Percentiles rank a stretch among this genome's conserved stretches.
These are phyloP conservation scores for Plantago major DNA, from an alignment of 257 asterid genomes.

Conservation along the genomic window DNA sequence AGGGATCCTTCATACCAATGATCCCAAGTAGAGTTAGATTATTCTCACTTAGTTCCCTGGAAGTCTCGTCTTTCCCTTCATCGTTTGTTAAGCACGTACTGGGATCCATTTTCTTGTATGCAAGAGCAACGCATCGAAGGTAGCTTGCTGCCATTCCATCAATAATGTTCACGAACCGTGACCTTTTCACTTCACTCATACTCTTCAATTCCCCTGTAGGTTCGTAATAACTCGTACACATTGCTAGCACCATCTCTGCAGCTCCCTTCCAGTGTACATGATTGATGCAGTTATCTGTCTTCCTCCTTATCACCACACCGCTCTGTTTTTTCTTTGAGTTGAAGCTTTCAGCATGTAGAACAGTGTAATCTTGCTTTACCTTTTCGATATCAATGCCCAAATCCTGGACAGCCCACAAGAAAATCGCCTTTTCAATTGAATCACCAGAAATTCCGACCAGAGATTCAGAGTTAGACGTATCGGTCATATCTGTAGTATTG, in stretches of 20 bases:
- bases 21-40: slow-evolving; percentile 43
- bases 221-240: slow-evolving; percentile 51
- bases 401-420: slow-evolving; percentile 21
- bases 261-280: slow-evolving; percentile 85
- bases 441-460: neutral
- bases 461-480: neutral
- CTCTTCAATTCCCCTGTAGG: slow-evolving; percentile 32
- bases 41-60: slow-evolving; percentile 24
- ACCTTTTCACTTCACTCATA: slow-evolving; percentile 24
- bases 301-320: slow-evolving; percentile 7
- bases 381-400: slow-evolving; percentile 19
- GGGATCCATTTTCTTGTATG: slow-evolving; percentile 35
- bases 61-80: neutral
- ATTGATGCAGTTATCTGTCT: neutral
- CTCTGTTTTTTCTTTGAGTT: slow-evolving; percentile 1
- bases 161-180: slow-evolving; percentile 29
- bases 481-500: neutral
- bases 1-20: slow-evolving; percentile 67
- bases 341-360: slow-evolving; percentile 11
- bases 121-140: slow-evolving; percentile 69
- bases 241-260: slow-evolving; percentile 61
- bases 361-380: neutral
- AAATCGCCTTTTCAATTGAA: slow-evolving; percentile 24
- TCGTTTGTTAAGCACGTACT: slow-evolving; percentile 8
- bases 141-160: slow-evolving; percentile 70